phyloP scores from a whole-genome alignment of 768 basidiomycete genomes.

The Mycena filopes region DNA sequence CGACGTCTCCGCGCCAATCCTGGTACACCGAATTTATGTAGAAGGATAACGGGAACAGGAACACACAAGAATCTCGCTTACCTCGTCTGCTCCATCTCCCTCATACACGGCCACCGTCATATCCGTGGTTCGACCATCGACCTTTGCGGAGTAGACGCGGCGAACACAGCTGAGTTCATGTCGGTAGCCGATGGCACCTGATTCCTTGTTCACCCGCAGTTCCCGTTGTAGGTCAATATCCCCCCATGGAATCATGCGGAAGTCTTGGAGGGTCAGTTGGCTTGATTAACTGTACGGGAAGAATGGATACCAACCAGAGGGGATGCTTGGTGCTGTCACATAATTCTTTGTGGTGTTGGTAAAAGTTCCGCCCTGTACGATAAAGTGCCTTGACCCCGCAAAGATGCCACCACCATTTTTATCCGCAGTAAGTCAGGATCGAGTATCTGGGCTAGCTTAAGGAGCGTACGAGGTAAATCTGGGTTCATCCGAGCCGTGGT shows the following conservation, averaged over 20 bases:
- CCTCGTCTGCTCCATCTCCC: slow-evolving; percentile 3
- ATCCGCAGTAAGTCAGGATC: too few species aligned
- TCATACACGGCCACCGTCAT: slow-evolving; percentile 8
- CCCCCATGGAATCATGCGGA: neutral
- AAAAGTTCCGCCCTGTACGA: neutral
- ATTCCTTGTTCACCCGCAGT: neutral
- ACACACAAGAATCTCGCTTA: neutral
- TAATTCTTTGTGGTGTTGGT: neutral
- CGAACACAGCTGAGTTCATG: neutral
- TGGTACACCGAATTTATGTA: neutral
- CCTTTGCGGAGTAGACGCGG: slow-evolving; percentile 2
- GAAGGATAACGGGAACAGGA: neutral
- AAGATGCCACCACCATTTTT: slow-evolving; percentile 3
- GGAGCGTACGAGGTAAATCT: too few species aligned
- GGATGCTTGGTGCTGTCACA: too few species aligned
- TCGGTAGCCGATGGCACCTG: neutral
- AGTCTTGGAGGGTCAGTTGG: neutral
- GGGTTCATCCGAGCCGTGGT: too few species aligned
- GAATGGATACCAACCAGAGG: too few species aligned
- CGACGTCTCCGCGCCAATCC: neutral
- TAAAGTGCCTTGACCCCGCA: neutral
- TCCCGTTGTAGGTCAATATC: slow-evolving; percentile 2
- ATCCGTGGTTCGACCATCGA: neutral
- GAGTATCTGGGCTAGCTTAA: too few species aligned
- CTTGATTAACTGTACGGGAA: neutral